Base-by-base conservation (phyloP, 2,329 filamentous ascomycete genomes). In the Verticillium alfalfae region DNA sequence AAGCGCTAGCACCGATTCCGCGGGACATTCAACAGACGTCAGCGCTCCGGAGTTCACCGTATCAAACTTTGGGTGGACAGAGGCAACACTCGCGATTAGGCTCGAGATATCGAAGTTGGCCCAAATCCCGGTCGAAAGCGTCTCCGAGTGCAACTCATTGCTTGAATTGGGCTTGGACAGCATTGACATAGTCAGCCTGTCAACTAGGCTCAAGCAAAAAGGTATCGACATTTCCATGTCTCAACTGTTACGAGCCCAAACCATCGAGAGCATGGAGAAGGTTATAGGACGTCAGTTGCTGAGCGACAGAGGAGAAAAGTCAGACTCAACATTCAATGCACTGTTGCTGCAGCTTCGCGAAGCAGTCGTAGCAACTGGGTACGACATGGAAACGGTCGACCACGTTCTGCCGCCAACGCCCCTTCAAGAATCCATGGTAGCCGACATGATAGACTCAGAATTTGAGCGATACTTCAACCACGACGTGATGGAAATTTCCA, bases 131-230 rank as follows among this genome's bases (percentile, higher is more conserved):
- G 70, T 74, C 3, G 71, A 79, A 1, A 74, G 81, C 0, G 77
- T 97, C 41, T 72, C 76, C 1, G 82, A 84, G 59, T 74, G 79
- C 7, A 86, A 85, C 0, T 89, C 89, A 0, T 85, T 97, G 12
- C 88, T 96, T 45, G 88, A 94, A 67, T 81, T 97, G 37, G 93
- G 93, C 0, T 81, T 97, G 7, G 94, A 97, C 77, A 97, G 93
- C 69, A 96, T 97, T 62, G 93, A 97, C 73, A 85, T 90, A 1
- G 94, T 97, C 72, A 96, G 92, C 68, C 77, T 97, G 0, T 89
- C 91, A 0, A 88, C 92, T 0, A 83, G 87, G 60, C 79, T 97
- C 2, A 89, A 84, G 65, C 84, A 81, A 55, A 74, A 75, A 5
- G 83, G 82, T 0, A 76, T 95, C 22, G 70, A 76, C 0, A 72